These are phyloP conservation scores for Volvariella volvacea DNA, from an alignment of 1,284 basidiomycete genomes.

Conservation along the genomic window DNA sequence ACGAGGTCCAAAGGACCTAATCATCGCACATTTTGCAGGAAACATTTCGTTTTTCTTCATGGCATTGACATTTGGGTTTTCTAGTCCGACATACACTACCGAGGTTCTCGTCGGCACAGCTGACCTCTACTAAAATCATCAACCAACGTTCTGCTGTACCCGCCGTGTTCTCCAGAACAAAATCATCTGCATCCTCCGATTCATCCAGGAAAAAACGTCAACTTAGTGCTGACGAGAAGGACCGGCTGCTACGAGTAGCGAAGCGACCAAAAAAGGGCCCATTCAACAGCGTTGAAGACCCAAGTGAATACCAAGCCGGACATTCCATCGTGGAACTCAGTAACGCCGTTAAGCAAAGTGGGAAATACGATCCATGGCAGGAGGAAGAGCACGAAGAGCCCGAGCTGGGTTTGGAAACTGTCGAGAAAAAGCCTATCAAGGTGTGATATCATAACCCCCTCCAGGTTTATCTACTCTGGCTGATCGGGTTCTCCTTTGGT, in stretches of 20 bases:
- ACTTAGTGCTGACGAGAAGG: slow-evolving; percentile 61
- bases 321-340: slow-evolving; percentile 56
- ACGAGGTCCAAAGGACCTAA: too few relatives aligned
- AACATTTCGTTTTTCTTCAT: too few relatives aligned
- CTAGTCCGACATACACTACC: slow-evolving; percentile 54
- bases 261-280: slow-evolving; percentile 65
- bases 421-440: slow-evolving; percentile 43
- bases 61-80: background rate
- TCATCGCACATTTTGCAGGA: too few relatives aligned
- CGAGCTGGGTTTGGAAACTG: slow-evolving; percentile 32
- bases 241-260: slow-evolving; percentile 66
- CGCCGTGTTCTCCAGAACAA: slow-evolving; percentile 60
- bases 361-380: slow-evolving; percentile 70
- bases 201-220: slow-evolving; percentile 20
- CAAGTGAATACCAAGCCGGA: slow-evolving; percentile 54
- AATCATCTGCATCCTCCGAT: slow-evolving; percentile 14
- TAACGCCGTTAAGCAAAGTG: slow-evolving; percentile 65
- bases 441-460: slow-evolving; percentile 28
- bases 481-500: background rate
- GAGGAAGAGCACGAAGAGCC: slow-evolving; percentile 26
- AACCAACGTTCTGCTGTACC: slow-evolving; percentile 81
- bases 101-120: slow-evolving; percentile 43
- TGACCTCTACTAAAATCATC: slow-evolving; percentile 81
- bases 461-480: background rate
- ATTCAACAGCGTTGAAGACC: slow-evolving; percentile 63